Base-by-base conservation (phyloP, 768 basidiomycete genomes). In the Pisolithus sp. region DNA sequence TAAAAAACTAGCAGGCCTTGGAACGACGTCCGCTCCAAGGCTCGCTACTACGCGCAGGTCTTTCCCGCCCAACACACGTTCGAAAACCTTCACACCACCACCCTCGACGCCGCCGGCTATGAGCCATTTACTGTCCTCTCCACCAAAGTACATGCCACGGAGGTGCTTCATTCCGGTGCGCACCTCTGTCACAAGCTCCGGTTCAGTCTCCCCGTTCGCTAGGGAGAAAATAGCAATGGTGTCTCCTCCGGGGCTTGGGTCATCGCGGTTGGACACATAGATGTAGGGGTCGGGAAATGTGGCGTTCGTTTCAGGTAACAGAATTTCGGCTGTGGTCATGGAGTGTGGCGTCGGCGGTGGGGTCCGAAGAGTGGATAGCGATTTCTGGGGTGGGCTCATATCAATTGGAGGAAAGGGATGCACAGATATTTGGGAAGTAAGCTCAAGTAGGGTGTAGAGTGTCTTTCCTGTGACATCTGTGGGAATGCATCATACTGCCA, bases 261-360 rank as follows among this genome's bases (percentile, higher is more conserved):
- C 82, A 58, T 89, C 83, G 30, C 89, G 76, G 66, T 90, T 92
- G 4, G 88, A 85, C 10, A 80, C 69, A 61, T 89, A 91, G 15
- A 90, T 68, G 64, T 84, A 84, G 2, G 79, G 73, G 0, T 68
- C 71, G 0, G 81, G 72, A 68, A 75, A 85, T 3, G 74, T 61
- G 7, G 68, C 39, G 54, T 81, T 82, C 12, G 81, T 71, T 6
- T 68, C 59, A 0, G 85, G 80, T 51, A 86, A 70, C 50, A 87
- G 72, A 54, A 89, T 77, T 59, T 89, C 89, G 0, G 86, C 83
- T 4, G 83, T 85, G 46, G 78, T 72, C 82, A 84, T 83, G 39
- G 64, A 62, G 49, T 71, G 71, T 1, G 76, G 75, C 10, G 62
- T 59, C 1, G 79, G 69, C 5, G 68, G 72, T 5, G 73, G 75